Evolutionary conservation across 768 basidiomycete species (phyloP), one percentile per base, ranked within the genome.

Genomic region (Rhodotorula babjevae): DNA sequence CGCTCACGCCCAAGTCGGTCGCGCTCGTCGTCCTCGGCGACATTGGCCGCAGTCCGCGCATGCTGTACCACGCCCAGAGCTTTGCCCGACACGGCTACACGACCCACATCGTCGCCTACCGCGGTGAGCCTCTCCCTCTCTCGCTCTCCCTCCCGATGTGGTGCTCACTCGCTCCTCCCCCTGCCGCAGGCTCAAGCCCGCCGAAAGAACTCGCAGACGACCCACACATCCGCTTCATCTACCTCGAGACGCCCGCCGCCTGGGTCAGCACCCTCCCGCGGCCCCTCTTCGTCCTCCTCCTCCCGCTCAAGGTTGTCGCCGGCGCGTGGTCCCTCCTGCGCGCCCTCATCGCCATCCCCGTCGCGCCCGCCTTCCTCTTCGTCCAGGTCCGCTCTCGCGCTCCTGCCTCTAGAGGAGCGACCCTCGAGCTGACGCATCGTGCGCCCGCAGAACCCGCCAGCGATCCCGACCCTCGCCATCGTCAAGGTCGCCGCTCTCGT

Each of bases 31-130:
- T 99, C 23, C 84, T 99, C 18, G 96, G 96, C 18, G 96, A 99
- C 82, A 87, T 99, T 61, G 96, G 95, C 3, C 86, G 96, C 68
- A 93, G 91, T 79, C 96, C 96, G 19, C 85, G 96, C 65, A 98
- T 97, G 92, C 95, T 97, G 92, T 97, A 97, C 80, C 96, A 99
- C 77, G 90, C 95, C 0, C 87, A 95, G 80, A 93, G 91, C 79
- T 91, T 99, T 79, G 89, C 91, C 52, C 86, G 88, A 68, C 85
- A 87, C 65, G 87, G 85, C 11, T 96, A 91, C 80, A 82, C 85
- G 69, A 92, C 92, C 3, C 86, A 87, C 76, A 79, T 99, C 27
- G 86, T 98, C 67, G 95, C 92, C 25, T 96, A 96, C 80, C 82
- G 84, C 81, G 93, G 95, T 92, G 12, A 50, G 68, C 40, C 46